A percentile compares a stretch with the other conserved stretches of the same genome.
Evolutionary conservation across 768 basidiomycete species (phyloP).

Genomic region (Leccinum ochraceum): DNA sequence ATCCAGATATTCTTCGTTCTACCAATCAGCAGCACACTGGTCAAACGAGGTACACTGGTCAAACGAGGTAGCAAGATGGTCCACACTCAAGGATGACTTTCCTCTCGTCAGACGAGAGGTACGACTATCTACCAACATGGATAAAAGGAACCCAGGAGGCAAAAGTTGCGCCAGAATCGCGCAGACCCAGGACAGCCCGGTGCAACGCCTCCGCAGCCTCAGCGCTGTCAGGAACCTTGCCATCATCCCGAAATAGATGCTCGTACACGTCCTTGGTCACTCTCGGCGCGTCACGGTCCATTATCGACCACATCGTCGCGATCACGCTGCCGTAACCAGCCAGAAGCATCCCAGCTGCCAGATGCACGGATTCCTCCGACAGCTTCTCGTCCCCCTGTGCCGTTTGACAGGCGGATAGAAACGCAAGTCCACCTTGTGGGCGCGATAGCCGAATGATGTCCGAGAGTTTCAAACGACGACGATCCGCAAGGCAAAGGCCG

Average conservation of each 20-base stretch:
- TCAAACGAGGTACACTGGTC: no score
- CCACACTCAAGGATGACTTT: no score
- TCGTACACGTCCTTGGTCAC: not conserved
- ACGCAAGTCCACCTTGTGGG: not conserved
- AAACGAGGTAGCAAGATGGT: constrained; percentile 13
- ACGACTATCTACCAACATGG: not conserved
- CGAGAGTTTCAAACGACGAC: not conserved
- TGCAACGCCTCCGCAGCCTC: not conserved
- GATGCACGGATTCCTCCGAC: not conserved
- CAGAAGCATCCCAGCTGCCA: not conserved
- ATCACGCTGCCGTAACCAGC: not conserved
- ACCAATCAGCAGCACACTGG: no score
- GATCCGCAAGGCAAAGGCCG: not conserved
- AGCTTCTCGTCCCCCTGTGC: not conserved
- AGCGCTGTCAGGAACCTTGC: not conserved
- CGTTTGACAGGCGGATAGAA: not conserved
- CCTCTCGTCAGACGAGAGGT: no score
- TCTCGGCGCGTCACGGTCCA: not conserved
- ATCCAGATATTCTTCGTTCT: no score
- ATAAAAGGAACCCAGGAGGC: not conserved
- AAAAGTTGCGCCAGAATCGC: not conserved
- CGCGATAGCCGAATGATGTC: not conserved
- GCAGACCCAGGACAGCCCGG: not conserved
- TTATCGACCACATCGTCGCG: not conserved
- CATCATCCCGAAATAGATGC: not conserved